Evolutionary conservation across 352 stramenopile species (phyloP).

Genomic region (Phytopythium oedochilum): DNA sequence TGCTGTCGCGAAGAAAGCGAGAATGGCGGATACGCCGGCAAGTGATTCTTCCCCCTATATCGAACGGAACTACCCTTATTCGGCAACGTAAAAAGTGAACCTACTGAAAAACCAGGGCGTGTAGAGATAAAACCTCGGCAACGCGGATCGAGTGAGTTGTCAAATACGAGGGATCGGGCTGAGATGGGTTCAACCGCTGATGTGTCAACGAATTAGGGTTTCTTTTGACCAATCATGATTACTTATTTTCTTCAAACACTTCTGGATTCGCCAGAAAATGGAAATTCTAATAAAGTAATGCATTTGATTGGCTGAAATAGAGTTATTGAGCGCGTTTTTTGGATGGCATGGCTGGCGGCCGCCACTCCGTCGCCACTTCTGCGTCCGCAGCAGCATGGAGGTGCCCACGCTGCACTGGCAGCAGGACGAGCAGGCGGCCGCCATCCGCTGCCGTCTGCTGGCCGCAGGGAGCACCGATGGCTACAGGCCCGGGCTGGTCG

Average conservation of each 20-base stretch:
- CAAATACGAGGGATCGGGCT: background rate
- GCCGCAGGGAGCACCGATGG: constrained; percentile 14
- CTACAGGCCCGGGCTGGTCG: constrained; percentile 27
- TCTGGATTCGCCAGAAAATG: background rate
- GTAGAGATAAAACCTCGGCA: background rate
- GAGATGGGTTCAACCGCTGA: constrained; percentile 5
- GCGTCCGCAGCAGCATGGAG: constrained; percentile 7
- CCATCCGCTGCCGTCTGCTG: constrained; percentile 31
- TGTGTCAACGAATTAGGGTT: background rate
- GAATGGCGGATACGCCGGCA: background rate
- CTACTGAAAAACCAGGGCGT: background rate
- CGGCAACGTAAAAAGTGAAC: background rate
- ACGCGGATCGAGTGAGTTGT: background rate
- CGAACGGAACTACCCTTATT: background rate
- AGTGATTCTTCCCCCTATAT: constrained; percentile 2
- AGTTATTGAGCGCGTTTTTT: background rate
- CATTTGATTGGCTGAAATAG: background rate
- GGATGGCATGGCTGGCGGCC: background rate
- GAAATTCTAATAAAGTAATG: background rate
- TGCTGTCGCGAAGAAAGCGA: background rate
- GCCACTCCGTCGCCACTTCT: background rate
- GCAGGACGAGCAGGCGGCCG: constrained; percentile 29
- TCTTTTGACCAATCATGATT: background rate
- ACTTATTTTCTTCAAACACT: background rate
- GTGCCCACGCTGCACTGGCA: constrained; percentile 23